These are phyloP conservation scores for Aspergillus fijiensis DNA, from an alignment of 2,329 filamentous ascomycete species.

Conservation along the genomic window DNA sequence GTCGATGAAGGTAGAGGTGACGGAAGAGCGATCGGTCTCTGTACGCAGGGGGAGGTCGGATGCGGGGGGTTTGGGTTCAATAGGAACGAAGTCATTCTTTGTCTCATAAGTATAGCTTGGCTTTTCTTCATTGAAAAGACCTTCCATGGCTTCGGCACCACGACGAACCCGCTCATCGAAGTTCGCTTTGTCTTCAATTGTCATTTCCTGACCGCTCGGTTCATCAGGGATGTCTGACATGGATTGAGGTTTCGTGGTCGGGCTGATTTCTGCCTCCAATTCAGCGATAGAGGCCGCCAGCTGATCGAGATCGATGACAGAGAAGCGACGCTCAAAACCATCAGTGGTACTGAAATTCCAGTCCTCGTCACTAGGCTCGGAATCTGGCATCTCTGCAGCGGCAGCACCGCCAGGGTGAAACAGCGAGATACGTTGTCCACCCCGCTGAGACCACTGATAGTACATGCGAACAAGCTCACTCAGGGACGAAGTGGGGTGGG, in stretches of 20 bases:
- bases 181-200: constrained; percentile 50
- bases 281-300: constrained; percentile 49
- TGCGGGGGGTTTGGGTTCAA: constrained; percentile 43
- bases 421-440: constrained; percentile 54
- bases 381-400: constrained; percentile 52
- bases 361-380: constrained; percentile 47
- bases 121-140: constrained; percentile 56
- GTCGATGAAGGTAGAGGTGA: constrained; percentile 51
- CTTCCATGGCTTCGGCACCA: constrained; percentile 57
- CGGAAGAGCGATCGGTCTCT: constrained; percentile 48
- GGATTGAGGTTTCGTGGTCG: constrained; percentile 24
- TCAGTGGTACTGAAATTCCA: constrained; percentile 67
- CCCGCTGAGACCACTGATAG: constrained; percentile 50
- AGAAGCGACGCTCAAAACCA: constrained; percentile 56
- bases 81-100: constrained; percentile 50
- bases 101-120: constrained; percentile 60
- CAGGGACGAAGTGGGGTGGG: constrained; percentile 46
- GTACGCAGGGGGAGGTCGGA: constrained; percentile 57
- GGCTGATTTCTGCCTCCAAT: constrained; percentile 42
- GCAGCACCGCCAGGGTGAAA: constrained; percentile 61
- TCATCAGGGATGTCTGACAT: constrained; percentile 33
- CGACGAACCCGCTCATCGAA: constrained; percentile 59
- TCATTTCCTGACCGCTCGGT: constrained; percentile 34
- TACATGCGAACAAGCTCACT: constrained; percentile 49
- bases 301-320: constrained; percentile 47